These are phyloP conservation scores for Pseudogymnoascus sp. DNA, from an alignment of 2,329 filamentous ascomycete species.

Conservation along the genomic window DNA sequence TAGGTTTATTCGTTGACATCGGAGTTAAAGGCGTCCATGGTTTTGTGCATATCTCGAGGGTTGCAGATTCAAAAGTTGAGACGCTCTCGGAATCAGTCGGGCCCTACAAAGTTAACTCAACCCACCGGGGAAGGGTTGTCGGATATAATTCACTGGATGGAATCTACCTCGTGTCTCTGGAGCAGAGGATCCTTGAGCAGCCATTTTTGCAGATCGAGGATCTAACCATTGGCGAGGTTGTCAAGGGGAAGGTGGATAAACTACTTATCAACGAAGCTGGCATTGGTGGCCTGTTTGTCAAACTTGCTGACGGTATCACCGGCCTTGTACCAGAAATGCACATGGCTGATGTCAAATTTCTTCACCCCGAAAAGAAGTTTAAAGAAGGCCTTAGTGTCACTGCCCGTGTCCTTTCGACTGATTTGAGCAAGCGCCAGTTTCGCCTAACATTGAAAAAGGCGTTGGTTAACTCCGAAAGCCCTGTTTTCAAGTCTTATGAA, in stretches of 20 bases:
- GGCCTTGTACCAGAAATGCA: conserved; percentile 87
- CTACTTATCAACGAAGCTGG: conserved; percentile 72
- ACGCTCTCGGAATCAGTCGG: conserved; percentile 69
- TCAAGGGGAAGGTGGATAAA: conserved; percentile 79
- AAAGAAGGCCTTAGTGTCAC: conserved; percentile 78
- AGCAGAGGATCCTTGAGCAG: conserved; percentile 75
- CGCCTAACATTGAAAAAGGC: conserved; percentile 91
- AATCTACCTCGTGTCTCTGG: conserved; percentile 75
- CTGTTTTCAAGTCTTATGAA: conserved; percentile 72
- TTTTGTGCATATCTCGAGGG: conserved; percentile 89
- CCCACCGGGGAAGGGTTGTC: conserved; percentile 73
- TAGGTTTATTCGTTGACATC: conserved; percentile 75
- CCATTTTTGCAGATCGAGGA: conserved; percentile 89
- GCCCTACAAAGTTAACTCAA: conserved; percentile 67
- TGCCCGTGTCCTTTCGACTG: conserved; percentile 73
- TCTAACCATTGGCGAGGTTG: conserved; percentile 69
- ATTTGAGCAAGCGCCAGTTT: conserved; percentile 68
- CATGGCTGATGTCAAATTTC: conserved; percentile 76
- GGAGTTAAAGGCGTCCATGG: conserved; percentile 62
- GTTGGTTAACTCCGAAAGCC: conserved; percentile 77
- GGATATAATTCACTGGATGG: conserved; percentile 85
- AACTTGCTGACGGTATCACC: conserved; percentile 76
- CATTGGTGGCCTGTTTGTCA: conserved; percentile 72
- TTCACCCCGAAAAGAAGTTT: conserved; percentile 95
- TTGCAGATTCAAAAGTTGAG: conserved; percentile 86